Conservation (phyloP, 345 rosid species). For the Citrus inodora region DNA sequence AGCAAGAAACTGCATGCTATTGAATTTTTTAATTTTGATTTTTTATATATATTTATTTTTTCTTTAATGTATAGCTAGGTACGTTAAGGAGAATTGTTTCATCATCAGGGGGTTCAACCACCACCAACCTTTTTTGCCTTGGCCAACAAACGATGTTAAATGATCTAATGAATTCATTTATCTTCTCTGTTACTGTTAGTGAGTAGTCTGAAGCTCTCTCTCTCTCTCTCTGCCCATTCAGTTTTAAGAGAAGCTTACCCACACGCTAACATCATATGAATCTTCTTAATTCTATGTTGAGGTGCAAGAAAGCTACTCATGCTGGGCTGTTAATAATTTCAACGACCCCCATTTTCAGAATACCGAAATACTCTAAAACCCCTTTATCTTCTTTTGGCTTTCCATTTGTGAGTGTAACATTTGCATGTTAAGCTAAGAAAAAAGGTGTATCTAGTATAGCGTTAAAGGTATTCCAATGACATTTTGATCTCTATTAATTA, state of each 20-base stretch:
- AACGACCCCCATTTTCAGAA: conserved; percentile 8
- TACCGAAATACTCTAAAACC: neutral
- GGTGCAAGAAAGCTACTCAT: conserved; percentile 5
- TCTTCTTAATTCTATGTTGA: neutral
- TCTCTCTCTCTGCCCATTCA: neutral
- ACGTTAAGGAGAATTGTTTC: conserved; percentile 9
- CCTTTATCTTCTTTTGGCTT: neutral
- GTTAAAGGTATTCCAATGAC: neutral
- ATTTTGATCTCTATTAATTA: neutral
- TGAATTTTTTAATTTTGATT: neutral
- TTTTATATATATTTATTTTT: neutral
- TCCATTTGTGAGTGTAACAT: neutral
- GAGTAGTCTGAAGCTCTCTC: neutral
- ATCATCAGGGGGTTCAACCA: conserved; percentile 63
- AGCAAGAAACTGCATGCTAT: neutral
- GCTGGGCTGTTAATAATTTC: neutral
- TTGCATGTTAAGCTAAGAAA: conserved; percentile 1
- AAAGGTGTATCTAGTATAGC: neutral
- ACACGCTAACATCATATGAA: conserved; percentile 20
- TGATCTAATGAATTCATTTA: conserved; percentile 38
- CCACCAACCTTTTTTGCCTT: conserved; percentile 59
- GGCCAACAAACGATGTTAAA: conserved; percentile 47
- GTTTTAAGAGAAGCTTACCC: conserved; percentile 12
- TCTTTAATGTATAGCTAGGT: neutral
- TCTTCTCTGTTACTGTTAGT: conserved; percentile 19